phyloP scores from a whole-genome alignment of 768 basidiomycete genomes.

The Psilocybe azurescens region DNA sequence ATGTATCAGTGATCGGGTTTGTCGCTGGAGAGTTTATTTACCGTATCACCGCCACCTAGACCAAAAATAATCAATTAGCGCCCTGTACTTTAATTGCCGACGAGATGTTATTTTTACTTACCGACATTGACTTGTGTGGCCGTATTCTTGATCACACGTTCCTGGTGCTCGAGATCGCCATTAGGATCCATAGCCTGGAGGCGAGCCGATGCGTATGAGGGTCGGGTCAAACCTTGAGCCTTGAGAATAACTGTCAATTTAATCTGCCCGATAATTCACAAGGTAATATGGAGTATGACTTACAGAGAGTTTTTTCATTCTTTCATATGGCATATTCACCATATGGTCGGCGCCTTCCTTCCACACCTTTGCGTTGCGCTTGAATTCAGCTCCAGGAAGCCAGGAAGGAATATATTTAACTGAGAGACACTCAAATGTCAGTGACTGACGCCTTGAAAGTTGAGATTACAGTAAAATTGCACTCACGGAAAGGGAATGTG shows the following conservation, averaged over 20 bases:
- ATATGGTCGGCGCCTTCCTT: background rate
- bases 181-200: constrained; percentile 2
- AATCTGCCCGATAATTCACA: background rate
- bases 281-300: background rate
- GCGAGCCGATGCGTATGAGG: constrained; percentile 6
- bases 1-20: too few relatives aligned
- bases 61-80: too few relatives aligned
- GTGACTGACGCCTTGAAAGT: background rate
- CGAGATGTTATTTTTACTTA: background rate
- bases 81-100: background rate
- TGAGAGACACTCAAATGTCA: background rate
- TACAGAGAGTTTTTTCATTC: background rate
- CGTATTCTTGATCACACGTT: constrained; percentile 1
- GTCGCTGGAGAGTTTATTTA: background rate
- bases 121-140: constrained; percentile 1
- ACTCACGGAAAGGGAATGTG: background rate
- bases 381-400: background rate
- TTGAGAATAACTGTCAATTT: background rate
- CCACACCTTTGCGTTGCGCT: background rate
- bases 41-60: background rate
- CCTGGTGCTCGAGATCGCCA: constrained; percentile 6
- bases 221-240: background rate
- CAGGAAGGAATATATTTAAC: background rate
- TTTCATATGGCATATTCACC: background rate
- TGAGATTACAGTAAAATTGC: background rate